Conservation (phyloP, 768 basidiomycete genomes). For the Pulveroboletus sp. region DNA sequence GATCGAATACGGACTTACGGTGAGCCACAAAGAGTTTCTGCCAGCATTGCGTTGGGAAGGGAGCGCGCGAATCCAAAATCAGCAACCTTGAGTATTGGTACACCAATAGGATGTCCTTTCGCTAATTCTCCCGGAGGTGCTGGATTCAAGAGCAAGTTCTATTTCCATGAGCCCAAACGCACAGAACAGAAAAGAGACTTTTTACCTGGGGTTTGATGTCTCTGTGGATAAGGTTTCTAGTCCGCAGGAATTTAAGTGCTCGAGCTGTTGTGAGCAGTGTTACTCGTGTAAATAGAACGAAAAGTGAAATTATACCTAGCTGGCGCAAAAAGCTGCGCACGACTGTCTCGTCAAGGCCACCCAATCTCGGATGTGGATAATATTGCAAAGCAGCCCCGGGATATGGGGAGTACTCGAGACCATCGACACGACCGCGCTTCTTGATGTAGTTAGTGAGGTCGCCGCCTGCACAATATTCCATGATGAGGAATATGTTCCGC, state of each 20-base stretch:
- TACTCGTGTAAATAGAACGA: background rate
- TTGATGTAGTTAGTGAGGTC: constrained; percentile 97
- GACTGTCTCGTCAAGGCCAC: constrained; percentile 86
- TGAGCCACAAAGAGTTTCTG: constrained; percentile 96
- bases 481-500: constrained; percentile 86
- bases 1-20: constrained; percentile 55
- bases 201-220: constrained; percentile 93
- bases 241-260: constrained; percentile 88
- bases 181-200: background rate
- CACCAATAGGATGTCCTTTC: constrained; percentile 84
- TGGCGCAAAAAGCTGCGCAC: constrained; percentile 92
- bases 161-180: constrained; percentile 8
- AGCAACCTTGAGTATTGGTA: constrained; percentile 94
- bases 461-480: constrained; percentile 95
- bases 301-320: constrained; percentile 50
- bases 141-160: constrained; percentile 90
- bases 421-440: constrained; percentile 91
- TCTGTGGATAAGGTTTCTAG: constrained; percentile 87
- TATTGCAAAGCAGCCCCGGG: constrained; percentile 71
- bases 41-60: constrained; percentile 88
- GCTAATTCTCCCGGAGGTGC: constrained; percentile 75
- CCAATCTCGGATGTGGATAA: constrained; percentile 87
- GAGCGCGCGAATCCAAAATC: constrained; percentile 98
- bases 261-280: constrained; percentile 54
- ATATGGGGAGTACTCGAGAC: constrained; percentile 74